A percentile compares a stretch with the other conserved stretches of the same genome.
Conservation (phyloP, 2,329 filamentous ascomycete genomes). For the Immersiporthe knoxdaviesiana region DNA sequence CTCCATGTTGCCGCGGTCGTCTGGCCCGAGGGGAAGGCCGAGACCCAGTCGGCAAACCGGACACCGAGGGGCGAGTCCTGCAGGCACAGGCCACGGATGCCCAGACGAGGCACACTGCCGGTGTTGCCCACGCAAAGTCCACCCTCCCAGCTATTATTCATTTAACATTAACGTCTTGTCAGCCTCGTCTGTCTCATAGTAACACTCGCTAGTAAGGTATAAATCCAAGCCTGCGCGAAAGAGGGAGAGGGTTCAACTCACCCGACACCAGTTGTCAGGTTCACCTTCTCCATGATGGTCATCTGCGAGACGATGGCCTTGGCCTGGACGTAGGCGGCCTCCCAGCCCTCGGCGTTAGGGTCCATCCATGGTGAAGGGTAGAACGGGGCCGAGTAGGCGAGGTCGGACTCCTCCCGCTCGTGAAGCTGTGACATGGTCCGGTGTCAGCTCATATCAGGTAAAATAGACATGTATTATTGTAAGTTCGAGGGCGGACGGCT, state of each 20-base stretch:
- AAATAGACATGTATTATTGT: neutral
- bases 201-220: too few relatives aligned
- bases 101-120: constrained; percentile 70
- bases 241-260: constrained; percentile 52
- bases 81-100: constrained; percentile 73
- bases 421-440: constrained; percentile 35
- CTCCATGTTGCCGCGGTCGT: constrained; percentile 86
- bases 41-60: constrained; percentile 76
- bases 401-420: constrained; percentile 32
- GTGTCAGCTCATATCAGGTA: constrained; percentile 5
- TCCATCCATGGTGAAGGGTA: constrained; percentile 91
- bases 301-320: constrained; percentile 79
- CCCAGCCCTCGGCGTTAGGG: constrained; percentile 72
- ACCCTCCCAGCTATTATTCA: constrained; percentile 64
- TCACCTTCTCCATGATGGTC: constrained; percentile 88
- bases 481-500: too few relatives aligned
- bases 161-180: constrained; percentile 34
- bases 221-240: too few relatives aligned
- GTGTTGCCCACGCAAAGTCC: constrained; percentile 79
- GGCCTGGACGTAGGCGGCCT: constrained; percentile 74
- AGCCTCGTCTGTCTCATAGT: neutral
- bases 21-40: constrained; percentile 78
- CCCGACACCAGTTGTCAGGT: constrained; percentile 89
- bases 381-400: constrained; percentile 58
- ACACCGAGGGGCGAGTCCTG: constrained; percentile 86